Conservation (phyloP, 1,139 yeast species). For the Yamadazyma triangularis region DNA sequence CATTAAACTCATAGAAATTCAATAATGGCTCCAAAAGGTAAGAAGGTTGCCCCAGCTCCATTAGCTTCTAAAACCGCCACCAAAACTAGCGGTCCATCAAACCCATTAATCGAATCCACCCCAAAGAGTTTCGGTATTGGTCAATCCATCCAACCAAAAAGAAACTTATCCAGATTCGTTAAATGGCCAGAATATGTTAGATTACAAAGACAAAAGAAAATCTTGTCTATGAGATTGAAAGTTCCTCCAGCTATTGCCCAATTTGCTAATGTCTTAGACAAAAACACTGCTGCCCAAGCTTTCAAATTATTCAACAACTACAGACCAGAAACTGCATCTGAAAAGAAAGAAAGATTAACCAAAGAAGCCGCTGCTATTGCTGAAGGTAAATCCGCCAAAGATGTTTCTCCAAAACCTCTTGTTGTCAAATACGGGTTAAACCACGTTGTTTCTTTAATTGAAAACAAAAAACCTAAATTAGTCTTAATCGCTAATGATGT, state of each 20-base stretch:
- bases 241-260: slow-evolving; percentile 98
- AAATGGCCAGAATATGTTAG: slow-evolving; percentile 98
- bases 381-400: slow-evolving; percentile 94
- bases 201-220: slow-evolving; percentile 89
- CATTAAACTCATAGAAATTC: neutral
- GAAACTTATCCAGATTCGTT: slow-evolving; percentile 75
- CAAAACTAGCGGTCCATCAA: slow-evolving; percentile 18
- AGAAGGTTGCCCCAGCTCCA: slow-evolving; percentile 83
- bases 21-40: slow-evolving; percentile 48
- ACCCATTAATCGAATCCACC: slow-evolving; percentile 39
- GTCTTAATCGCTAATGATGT: slow-evolving; percentile 97
- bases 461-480: slow-evolving; percentile 97
- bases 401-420: slow-evolving; percentile 92
- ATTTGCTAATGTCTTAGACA: slow-evolving; percentile 92
- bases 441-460: slow-evolving; percentile 95
- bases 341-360: slow-evolving; percentile 98
- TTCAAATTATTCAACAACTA: slow-evolving; percentile 97
- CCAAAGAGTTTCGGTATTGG: slow-evolving; percentile 43
- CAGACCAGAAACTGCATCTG: slow-evolving; percentile 96
- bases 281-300: slow-evolving; percentile 96
- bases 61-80: slow-evolving; percentile 35
- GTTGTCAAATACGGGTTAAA: slow-evolving; percentile 96
- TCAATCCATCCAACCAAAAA: slow-evolving; percentile 40
- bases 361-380: slow-evolving; percentile 99
- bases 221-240: slow-evolving; percentile 89